Percentiles rank a stretch among this genome's conserved stretches.
These are phyloP conservation scores for Lactifluus rugatus DNA, from an alignment of 768 basidiomycete species.

Conservation along the genomic window DNA sequence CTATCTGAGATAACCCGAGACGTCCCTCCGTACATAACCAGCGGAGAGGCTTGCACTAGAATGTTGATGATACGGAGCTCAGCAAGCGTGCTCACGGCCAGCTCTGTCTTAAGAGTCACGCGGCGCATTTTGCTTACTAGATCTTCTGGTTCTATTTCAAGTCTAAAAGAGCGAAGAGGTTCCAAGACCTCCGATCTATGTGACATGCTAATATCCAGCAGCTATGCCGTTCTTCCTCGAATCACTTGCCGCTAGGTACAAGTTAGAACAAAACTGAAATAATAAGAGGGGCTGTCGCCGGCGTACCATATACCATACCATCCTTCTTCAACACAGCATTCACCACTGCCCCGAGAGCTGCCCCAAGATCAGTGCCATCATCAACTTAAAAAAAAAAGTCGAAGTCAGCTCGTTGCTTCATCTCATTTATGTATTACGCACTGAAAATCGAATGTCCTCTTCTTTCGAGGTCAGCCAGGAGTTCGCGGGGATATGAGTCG, in stretches of 20 bases:
- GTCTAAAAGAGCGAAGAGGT: not conserved
- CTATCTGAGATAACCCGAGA: no score
- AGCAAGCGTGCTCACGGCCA: no score
- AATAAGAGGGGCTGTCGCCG: not conserved
- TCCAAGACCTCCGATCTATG: not conserved
- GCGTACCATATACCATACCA: conserved; percentile 55
- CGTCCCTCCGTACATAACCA: no score
- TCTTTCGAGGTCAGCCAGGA: conserved; percentile 45
- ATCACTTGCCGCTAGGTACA: conserved; percentile 65
- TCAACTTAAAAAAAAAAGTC: conserved; percentile 31
- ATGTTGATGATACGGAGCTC: no score
- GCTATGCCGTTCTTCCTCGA: conserved; percentile 91
- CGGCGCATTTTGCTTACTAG: not conserved
- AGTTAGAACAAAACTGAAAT: not conserved
- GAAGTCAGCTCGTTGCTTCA: not conserved
- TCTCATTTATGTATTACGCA: conserved; percentile 25
- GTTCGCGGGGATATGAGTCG: conserved; percentile 41
- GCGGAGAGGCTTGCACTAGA: no score
- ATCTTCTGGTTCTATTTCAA: not conserved
- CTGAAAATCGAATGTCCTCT: conserved; percentile 68
- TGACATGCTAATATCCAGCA: conserved; percentile 54
- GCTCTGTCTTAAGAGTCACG: not conserved
- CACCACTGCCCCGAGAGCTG: conserved; percentile 46
- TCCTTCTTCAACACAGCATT: conserved; percentile 51
- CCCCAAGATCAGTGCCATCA: conserved; percentile 52